phyloP scores from a whole-genome alignment of 2,329 filamentous ascomycete species.

The Aspergillus udagawae region DNA sequence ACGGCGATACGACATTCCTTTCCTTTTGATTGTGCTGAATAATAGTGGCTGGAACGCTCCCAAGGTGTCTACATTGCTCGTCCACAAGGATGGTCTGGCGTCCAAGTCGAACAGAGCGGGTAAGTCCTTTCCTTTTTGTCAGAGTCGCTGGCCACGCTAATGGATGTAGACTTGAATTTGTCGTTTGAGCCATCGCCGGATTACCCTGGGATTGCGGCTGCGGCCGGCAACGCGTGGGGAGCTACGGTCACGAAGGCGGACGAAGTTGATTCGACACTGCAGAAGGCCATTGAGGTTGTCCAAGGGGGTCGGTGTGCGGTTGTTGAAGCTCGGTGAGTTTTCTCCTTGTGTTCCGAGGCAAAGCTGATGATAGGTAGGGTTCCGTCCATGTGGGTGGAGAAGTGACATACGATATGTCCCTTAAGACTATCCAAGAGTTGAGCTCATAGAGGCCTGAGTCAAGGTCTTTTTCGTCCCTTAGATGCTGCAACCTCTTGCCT shows the following conservation, averaged over 20 bases:
- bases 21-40: slow-evolving; percentile 62
- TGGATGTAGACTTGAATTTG: slow-evolving; percentile 57
- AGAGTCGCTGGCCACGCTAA: not conserved
- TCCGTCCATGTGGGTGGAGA: not conserved
- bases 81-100: slow-evolving; percentile 58
- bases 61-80: slow-evolving; percentile 53
- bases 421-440: no score
- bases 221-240: slow-evolving; percentile 35
- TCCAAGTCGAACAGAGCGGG: slow-evolving; percentile 47
- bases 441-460: no score
- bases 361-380: not conserved
- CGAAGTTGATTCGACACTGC: not conserved
- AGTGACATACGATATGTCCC: not conserved
- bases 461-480: no score
- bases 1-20: slow-evolving; percentile 59
- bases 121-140: not conserved
- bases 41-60: slow-evolving; percentile 62
- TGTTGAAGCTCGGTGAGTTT: not conserved
- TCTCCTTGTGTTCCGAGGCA: not conserved
- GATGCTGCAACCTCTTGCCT: no score
- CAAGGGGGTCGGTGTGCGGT: not conserved
- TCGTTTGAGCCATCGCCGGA: slow-evolving; percentile 60
- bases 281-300: not conserved
- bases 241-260: not conserved
- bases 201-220: slow-evolving; percentile 61